Evolutionary conservation across 2,329 filamentous ascomycete genomes (phyloP).

Genomic region (Thielaviopsis cerberus): DNA sequence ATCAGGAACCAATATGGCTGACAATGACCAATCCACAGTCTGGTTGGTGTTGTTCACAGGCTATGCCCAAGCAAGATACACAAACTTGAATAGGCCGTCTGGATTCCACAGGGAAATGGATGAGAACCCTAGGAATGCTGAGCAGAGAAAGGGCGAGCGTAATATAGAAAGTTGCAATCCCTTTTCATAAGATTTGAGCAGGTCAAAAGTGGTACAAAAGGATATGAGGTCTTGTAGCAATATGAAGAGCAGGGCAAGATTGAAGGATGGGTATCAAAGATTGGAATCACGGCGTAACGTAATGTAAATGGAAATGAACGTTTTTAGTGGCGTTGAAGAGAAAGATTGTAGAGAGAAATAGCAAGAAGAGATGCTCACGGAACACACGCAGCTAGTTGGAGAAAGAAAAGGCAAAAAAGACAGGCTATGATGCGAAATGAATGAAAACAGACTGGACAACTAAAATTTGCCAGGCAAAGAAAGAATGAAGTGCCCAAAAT

Average conservation of each 20-base stretch:
- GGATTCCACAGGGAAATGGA: neutral
- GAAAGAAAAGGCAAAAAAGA: neutral
- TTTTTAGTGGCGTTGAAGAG: neutral
- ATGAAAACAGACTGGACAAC: too few relatives aligned
- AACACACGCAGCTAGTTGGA: neutral
- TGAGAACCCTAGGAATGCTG: neutral
- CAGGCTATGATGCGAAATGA: neutral
- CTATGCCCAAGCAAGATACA: neutral
- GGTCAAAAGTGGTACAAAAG: neutral
- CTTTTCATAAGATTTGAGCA: neutral
- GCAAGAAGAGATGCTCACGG: neutral
- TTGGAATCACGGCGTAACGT: neutral
- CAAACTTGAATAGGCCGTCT: neutral
- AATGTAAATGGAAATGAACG: neutral
- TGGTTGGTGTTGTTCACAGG: neutral
- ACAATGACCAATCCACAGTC: conserved; percentile 1
- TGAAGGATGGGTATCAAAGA: neutral
- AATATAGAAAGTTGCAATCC: neutral
- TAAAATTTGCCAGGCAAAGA: neutral
- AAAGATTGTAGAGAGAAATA: neutral
- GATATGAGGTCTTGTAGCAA: neutral
- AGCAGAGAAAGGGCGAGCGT: neutral
- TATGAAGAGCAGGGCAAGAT: neutral
- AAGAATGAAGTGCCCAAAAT: conserved; percentile 1
- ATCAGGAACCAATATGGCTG: neutral